Conservation (phyloP, 257 asterid species). For the Nicotiana sylvestris region DNA sequence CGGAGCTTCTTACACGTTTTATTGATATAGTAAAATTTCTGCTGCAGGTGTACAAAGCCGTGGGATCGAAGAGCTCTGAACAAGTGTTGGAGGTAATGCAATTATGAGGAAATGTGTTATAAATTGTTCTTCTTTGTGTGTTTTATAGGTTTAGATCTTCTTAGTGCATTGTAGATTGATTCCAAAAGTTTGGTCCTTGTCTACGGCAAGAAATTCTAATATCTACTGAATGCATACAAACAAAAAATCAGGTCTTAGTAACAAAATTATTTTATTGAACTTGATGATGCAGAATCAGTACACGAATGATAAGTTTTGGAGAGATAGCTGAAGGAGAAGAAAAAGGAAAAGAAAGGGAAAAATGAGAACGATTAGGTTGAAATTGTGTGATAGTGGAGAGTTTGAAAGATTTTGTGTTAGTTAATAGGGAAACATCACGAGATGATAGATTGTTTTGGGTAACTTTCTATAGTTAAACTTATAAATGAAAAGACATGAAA, state of each 20-base stretch:
- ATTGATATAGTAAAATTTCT: neutral
- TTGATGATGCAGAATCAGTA: neutral
- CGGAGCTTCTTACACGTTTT: neutral
- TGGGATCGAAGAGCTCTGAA: conserved; percentile 59
- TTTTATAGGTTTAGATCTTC: neutral
- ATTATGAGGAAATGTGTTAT: neutral
- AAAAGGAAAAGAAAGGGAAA: neutral
- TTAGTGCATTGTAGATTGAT: neutral
- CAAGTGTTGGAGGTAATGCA: conserved; percentile 71
- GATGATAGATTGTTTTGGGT: neutral
- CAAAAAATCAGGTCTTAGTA: neutral
- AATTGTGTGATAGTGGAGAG: neutral
- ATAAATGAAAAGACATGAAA: neutral
- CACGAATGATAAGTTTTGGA: neutral
- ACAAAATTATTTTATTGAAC: neutral
- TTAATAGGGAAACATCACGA: neutral
- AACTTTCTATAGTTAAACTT: neutral
- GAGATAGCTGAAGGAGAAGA: neutral
- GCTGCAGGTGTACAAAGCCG: conserved; percentile 72
- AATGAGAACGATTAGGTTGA: neutral
- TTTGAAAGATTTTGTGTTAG: neutral
- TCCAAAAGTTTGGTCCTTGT: neutral
- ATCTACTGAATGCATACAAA: neutral
- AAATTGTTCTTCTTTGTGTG: neutral
- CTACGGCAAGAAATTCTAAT: neutral